Evolutionary conservation across 1,284 basidiomycete genomes (phyloP).

Genomic region (Peniophora sp.): DNA sequence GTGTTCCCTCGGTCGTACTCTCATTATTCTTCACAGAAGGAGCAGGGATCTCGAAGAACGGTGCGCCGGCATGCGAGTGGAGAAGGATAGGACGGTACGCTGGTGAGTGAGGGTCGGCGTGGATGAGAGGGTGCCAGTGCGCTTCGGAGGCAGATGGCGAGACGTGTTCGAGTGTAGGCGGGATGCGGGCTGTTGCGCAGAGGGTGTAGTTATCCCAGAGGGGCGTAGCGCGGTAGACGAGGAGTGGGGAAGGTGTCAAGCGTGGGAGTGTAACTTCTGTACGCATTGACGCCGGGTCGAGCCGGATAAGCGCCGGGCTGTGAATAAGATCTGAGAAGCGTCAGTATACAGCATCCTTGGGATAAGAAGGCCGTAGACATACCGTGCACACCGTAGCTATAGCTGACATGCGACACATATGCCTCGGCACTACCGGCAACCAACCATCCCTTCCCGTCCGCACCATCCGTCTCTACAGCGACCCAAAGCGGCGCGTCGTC

Average conservation of each 20-base stretch:
- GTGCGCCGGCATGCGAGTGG: constrained; percentile 67
- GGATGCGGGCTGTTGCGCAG: constrained; percentile 31
- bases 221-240: constrained; percentile 52
- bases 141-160: constrained; percentile 46
- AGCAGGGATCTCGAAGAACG: constrained; percentile 38
- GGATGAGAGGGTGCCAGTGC: constrained; percentile 56
- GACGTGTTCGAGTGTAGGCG: constrained; percentile 50
- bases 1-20: too few species aligned
- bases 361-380: not conserved
- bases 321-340: constrained; percentile 15
- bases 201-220: constrained; percentile 3
- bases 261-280: constrained; percentile 20
- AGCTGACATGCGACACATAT: constrained; percentile 24
- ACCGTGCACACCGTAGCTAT: constrained; percentile 37
- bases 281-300: constrained; percentile 28
- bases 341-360: constrained; percentile 1
- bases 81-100: constrained; percentile 38
- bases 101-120: constrained; percentile 12
- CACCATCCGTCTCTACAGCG: constrained; percentile 40
- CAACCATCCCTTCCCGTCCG: constrained; percentile 58
- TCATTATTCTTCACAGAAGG: constrained; percentile 32
- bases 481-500: constrained; percentile 29
- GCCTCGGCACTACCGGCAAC: constrained; percentile 38
- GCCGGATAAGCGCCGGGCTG: constrained; percentile 9
- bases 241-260: constrained; percentile 47